Base-by-base conservation (phyloP, 495 filamentous ascomycete genomes). In the Aspergillus campestris region DNA sequence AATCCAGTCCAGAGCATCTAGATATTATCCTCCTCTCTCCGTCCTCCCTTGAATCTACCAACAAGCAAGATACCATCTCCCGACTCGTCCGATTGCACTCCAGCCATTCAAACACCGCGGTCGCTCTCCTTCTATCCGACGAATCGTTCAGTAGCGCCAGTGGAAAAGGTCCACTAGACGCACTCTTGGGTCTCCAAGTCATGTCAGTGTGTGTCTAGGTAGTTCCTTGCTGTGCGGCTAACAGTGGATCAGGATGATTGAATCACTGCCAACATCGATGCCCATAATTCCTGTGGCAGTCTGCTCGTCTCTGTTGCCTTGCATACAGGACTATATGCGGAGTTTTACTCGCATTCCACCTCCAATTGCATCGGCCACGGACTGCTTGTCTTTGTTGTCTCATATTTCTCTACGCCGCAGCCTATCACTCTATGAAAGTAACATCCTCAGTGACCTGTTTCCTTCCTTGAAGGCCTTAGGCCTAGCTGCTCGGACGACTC, bases 21-120 rank as follows among this genome's bases (percentile, higher is more conserved):
- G 69, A 63, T 24, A 47, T 79, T 35, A 60, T 85, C 32, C 63
- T 86, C 6, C 56, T 87, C 33, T 72, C 75, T 0, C 51, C 75
- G 1, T 55, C 51, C 5, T 72, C 74, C n/a, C 42, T 78, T 15
- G 51, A 54, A n/a, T 40, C 45, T 3, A 9, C 53, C 8, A 44
- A 45, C 37, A 45, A 58, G n/a, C 34, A 57, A 27, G 53, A 38
- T 47, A 66, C 57, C 29, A 44, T 51, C 5, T 36, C 59, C 15
- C 71, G 75, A 18, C 66, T 83, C 34, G 64, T 71, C 31, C 63
- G 71, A 13, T 65, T 84, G n/a, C 56, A 56, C 39, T 51, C 60
- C 47, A 56, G 76, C 28, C 59, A 59, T 8, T 29, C 4, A 18
- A 35, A 33, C 18, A n/a, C 69, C 18, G 60, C 63, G 37, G 68